Evolutionary conservation across 1,139 yeast genomes (phyloP).

Genomic region (Nematodospora anomalae): DNA sequence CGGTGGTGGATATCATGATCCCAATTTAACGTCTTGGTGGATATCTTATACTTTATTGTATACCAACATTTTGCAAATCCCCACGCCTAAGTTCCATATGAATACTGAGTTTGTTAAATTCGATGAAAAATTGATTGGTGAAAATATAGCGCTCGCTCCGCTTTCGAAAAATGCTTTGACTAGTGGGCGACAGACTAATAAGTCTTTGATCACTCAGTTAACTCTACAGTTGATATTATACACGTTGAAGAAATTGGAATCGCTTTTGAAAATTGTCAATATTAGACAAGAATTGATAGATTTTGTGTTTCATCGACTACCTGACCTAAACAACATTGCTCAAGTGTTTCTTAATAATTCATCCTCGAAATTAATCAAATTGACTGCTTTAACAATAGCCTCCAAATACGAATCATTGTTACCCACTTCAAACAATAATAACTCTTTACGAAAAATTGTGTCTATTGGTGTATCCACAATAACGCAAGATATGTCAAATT

Average conservation of each 20-base stretch:
- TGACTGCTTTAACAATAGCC: constrained; percentile 29
- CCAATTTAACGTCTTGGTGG: constrained; percentile 79
- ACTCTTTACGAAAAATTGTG: constrained; percentile 12
- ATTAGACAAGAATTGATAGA: constrained; percentile 35
- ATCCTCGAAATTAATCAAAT: constrained; percentile 20
- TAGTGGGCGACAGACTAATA: constrained; percentile 56
- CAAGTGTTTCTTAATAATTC: constrained; percentile 18
- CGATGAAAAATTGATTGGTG: constrained; percentile 35
- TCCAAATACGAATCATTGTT: constrained; percentile 23
- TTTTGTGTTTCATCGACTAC: constrained; percentile 29
- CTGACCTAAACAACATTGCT: constrained; percentile 26
- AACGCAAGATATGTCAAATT: constrained; percentile 34
- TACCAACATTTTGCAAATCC: constrained; percentile 55
- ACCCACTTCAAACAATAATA: constrained; percentile 17
- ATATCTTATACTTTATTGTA: constrained; percentile 67
- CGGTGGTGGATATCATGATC: constrained; percentile 65
- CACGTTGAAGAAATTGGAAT: constrained; percentile 52
- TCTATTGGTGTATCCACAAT: constrained; percentile 24
- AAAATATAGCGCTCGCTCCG: constrained; percentile 65
- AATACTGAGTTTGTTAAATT: constrained; percentile 14
- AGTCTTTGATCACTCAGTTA: constrained; percentile 63
- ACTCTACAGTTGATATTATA: constrained; percentile 60
- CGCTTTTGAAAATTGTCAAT: constrained; percentile 35
- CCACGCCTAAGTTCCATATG: constrained; percentile 39
- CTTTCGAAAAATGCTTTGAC: constrained; percentile 58